A percentile compares a stretch with the other conserved stretches of the same genome.
These are phyloP conservation scores for Hemisphaericaspora lyxosophila DNA, from an alignment of 1,139 yeast species.

Conservation along the genomic window DNA sequence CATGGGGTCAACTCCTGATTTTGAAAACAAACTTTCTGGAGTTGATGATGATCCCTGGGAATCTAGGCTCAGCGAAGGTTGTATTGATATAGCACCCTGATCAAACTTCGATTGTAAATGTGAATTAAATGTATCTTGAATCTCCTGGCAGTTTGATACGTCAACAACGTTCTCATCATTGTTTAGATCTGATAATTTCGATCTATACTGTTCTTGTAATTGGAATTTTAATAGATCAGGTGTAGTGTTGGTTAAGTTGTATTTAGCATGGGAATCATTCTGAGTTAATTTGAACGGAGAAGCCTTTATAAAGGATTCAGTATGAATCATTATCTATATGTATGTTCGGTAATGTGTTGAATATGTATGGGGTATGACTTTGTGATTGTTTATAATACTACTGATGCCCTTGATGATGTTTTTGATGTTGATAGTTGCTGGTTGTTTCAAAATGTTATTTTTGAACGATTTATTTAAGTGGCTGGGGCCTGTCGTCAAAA, in stretches of 20 bases:
- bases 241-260: constrained; percentile 38
- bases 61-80: constrained; percentile 13
- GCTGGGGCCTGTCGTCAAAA: no score
- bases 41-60: constrained; percentile 22
- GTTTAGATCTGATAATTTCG: constrained; percentile 25
- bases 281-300: constrained; percentile 41
- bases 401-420: no score
- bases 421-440: no score
- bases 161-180: constrained; percentile 16
- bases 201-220: constrained; percentile 42
- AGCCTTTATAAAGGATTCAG: constrained; percentile 33
- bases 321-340: constrained; percentile 28
- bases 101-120: constrained; percentile 39
- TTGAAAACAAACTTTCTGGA: constrained; percentile 9
- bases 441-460: no score
- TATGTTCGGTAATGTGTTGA: no score
- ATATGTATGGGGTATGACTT: no score
- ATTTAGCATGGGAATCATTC: constrained; percentile 24
- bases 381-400: no score
- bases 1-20: background rate
- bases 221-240: constrained; percentile 47
- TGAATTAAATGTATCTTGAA: constrained; percentile 36
- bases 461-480: no score
- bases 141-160: constrained; percentile 22
- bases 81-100: constrained; percentile 26